Conservation (phyloP, 495 filamentous ascomycete genomes). For the Bacidia rubella region DNA sequence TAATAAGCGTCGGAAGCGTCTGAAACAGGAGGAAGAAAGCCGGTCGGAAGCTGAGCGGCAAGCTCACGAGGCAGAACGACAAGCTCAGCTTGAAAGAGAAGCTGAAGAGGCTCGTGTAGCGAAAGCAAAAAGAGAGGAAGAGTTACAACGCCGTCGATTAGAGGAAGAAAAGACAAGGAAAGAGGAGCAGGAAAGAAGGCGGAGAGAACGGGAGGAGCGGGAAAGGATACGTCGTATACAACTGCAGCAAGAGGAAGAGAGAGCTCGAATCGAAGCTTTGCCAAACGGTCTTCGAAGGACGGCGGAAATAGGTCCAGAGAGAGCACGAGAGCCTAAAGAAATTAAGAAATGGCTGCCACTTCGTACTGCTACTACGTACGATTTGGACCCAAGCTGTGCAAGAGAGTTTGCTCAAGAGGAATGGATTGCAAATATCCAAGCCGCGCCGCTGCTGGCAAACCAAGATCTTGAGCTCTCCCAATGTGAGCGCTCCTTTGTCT, state of each 20-base stretch:
- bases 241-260: conserved; percentile 38
- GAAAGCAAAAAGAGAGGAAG: conserved; percentile 39
- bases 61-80: conserved; percentile 15
- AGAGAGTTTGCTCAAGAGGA: conserved; percentile 39
- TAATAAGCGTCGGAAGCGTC: conserved; percentile 26
- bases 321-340: conserved; percentile 33
- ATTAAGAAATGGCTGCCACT: conserved; percentile 39
- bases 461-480: conserved; percentile 61
- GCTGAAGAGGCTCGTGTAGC: conserved; percentile 37
- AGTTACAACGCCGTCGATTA: conserved; percentile 34
- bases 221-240: conserved; percentile 20
- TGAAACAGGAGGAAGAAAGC: conserved; percentile 33
- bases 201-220: conserved; percentile 32
- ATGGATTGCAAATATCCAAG: conserved; percentile 68
- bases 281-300: conserved; percentile 36
- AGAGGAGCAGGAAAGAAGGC: conserved; percentile 46
- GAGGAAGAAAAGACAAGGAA: conserved; percentile 37
- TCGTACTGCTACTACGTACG: conserved; percentile 33
- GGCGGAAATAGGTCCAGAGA: conserved; percentile 30
- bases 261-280: conserved; percentile 43
- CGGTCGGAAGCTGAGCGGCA: conserved; percentile 15
- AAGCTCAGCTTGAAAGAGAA: conserved; percentile 21
- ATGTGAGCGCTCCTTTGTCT: conserved; percentile 36
- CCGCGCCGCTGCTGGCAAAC: conserved; percentile 59
- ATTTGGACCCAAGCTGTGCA: conserved; percentile 32